Percentiles rank a stretch among this genome's conserved stretches.
These are phyloP conservation scores for Moelleriella libera DNA, from an alignment of 2,329 filamentous ascomycete genomes.

Conservation along the genomic window DNA sequence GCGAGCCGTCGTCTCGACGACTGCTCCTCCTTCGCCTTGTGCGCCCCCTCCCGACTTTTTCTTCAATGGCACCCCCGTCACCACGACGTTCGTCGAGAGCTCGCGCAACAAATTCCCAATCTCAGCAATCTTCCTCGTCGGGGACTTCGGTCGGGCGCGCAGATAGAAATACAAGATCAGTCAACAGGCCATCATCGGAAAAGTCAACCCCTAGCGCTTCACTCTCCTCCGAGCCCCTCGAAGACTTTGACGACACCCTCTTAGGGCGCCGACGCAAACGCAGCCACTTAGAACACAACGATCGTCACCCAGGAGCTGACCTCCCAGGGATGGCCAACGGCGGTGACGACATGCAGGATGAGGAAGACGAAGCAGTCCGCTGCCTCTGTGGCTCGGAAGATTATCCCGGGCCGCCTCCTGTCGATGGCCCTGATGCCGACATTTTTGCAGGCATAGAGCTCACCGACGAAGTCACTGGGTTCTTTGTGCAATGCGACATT, in stretches of 20 bases:
- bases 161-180: constrained; percentile 60
- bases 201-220: constrained; percentile 65
- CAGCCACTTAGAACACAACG: constrained; percentile 47
- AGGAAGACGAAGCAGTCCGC: constrained; percentile 86
- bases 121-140: constrained; percentile 66
- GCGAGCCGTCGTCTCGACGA: neutral
- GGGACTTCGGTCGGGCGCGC: constrained; percentile 56
- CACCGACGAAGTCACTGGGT: constrained; percentile 76
- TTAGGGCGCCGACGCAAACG: constrained; percentile 71
- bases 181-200: constrained; percentile 58
- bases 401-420: constrained; percentile 70
- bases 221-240: constrained; percentile 53
- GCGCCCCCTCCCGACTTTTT: constrained; percentile 9
- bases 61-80: constrained; percentile 47
- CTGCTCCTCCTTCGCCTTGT: neutral
- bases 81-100: constrained; percentile 87
- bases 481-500: constrained; percentile 95
- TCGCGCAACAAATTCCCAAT: constrained; percentile 62
- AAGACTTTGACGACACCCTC: constrained; percentile 55
- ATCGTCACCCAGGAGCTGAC: constrained; percentile 28
- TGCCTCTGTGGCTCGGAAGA: constrained; percentile 93
- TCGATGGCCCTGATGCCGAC: constrained; percentile 43
- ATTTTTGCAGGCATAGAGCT: constrained; percentile 46
- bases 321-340: constrained; percentile 43
- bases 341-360: constrained; percentile 53